Evolutionary conservation across 371 early-diverging fungal species (phyloP).

Genomic region (Lichtheimia corymbifera): DNA sequence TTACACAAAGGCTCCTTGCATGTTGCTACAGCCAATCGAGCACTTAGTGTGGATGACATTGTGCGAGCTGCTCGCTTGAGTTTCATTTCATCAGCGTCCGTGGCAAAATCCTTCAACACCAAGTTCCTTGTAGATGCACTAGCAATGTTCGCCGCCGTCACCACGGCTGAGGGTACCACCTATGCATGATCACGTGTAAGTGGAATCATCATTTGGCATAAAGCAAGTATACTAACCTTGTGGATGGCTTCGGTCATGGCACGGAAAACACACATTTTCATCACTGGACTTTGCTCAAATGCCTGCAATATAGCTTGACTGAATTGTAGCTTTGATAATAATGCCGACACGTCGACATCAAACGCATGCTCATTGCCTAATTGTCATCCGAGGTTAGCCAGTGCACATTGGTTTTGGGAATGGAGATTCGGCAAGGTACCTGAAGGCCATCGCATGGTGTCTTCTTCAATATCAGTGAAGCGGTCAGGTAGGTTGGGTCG

Average conservation of each 20-base stretch:
- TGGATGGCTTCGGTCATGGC: constrained; percentile 39
- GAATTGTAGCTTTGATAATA: constrained; percentile 31
- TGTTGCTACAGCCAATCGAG: constrained; percentile 87
- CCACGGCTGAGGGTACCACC: constrained; percentile 82
- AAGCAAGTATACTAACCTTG: constrained; percentile 21
- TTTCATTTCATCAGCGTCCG: constrained; percentile 88
- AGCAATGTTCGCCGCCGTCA: constrained; percentile 89
- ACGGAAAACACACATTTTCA: constrained; percentile 79
- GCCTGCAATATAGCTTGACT: constrained; percentile 60
- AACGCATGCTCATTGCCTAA: neutral
- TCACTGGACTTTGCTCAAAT: constrained; percentile 85
- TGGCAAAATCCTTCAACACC: constrained; percentile 91
- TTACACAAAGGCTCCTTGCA: constrained; percentile 90
- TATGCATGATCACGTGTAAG: neutral
- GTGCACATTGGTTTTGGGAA: too few relatives aligned
- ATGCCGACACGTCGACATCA: constrained; percentile 31
- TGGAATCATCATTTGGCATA: too few relatives aligned
- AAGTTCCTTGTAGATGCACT: constrained; percentile 86
- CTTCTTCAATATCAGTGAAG: too few relatives aligned
- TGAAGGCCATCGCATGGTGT: too few relatives aligned
- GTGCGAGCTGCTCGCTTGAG: constrained; percentile 87
- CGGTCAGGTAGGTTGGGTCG: too few relatives aligned
- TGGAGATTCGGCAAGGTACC: too few relatives aligned
- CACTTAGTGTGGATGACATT: constrained; percentile 87
- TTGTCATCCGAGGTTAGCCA: too few relatives aligned